A percentile compares a stretch with the other conserved stretches of the same genome.
phyloP scores from a whole-genome alignment of 1,139 yeast species.

The Blastobotrys aristatus region DNA sequence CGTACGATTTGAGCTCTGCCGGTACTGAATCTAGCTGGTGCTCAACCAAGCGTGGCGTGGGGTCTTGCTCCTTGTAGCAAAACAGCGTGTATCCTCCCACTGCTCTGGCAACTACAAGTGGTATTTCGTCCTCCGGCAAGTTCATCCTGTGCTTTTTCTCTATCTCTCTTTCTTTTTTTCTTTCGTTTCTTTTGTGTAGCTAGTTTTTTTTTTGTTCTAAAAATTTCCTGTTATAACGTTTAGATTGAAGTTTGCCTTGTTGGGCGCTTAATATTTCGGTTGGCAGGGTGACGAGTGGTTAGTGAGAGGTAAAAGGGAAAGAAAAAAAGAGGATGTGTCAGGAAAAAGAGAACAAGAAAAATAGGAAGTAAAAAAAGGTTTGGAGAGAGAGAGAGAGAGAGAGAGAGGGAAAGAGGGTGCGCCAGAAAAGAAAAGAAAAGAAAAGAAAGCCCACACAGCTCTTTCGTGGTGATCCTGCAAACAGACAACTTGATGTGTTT shows the following conservation, averaged over 20 bases:
- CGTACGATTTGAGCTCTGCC: slow-evolving; percentile 12
- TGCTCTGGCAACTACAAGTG: slow-evolving; percentile 11
- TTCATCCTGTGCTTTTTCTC: too few species aligned
- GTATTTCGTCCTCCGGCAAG: slow-evolving; percentile 10
- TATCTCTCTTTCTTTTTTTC: background rate
- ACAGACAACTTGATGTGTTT: too few species aligned
- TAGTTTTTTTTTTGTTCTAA: background rate
- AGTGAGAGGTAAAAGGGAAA: background rate
- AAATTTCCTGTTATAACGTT: too few species aligned
- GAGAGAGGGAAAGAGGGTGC: background rate
- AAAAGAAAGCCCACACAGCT: background rate
- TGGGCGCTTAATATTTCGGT: too few species aligned
- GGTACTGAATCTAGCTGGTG: slow-evolving; percentile 16
- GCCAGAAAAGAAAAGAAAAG: background rate
- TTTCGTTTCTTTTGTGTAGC: background rate
- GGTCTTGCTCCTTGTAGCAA: slow-evolving; percentile 12
- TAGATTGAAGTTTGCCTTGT: too few species aligned
- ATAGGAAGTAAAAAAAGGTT: background rate
- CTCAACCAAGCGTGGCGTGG: slow-evolving; percentile 14
- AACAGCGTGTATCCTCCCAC: slow-evolving; percentile 8
- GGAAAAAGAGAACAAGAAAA: background rate
- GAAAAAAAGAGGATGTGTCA: background rate
- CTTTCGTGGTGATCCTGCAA: too few species aligned
- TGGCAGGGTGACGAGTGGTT: too few species aligned
- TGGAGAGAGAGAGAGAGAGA: too few species aligned